Evolutionary conservation across 352 stramenopile species (phyloP), one percentile per base, ranked within the genome.

Genomic region (Phytophthora sp.): DNA sequence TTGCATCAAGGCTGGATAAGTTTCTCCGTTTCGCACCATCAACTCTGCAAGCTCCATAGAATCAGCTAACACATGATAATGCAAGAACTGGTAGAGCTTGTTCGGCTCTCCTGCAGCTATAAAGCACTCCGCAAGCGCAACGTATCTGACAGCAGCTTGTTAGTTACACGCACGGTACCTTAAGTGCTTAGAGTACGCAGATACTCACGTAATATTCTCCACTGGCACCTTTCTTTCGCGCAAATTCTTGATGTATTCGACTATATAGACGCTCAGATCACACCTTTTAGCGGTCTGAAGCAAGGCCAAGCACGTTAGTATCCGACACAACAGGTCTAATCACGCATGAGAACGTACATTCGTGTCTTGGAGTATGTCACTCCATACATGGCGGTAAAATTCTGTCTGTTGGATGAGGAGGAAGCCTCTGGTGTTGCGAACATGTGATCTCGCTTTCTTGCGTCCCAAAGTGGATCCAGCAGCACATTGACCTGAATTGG

Each of bases 31-130:
- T 12, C 65, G 54, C 15, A 90, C 50, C 35, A 94, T 71, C 9
- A 89, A 49, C 4, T 86, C 70, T 12, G 83, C 85, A 36, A 94
- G 71, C 35, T 80, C 79, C 11, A 70, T 50, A 16, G 80, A 94
- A 52, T 92, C 85, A 29, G 61, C 58, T n/a, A 89, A 13, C 2
- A 84, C 67, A 30, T 86, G 74, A 13, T 84, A 80, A 29, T 89
- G 82, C 13, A 94, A 61, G 12, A 87, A 86, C 53, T 92, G 82
- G 52, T 83, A 90, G 24, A 94, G 63, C 39, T 90, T 80, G 35
- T 71, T 64, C 1, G 75, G 63, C 11, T 88, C 69, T 13, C 63
- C 63, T 12, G 73, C 66, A 38, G 57, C 63, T 54, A 92, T 62
- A 64, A 81, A 91, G 18, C 74, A 73, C 47, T 82, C 71, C 4